Base-by-base conservation (phyloP, 2,329 filamentous ascomycete genomes). In the Stachybotrys elegans region DNA sequence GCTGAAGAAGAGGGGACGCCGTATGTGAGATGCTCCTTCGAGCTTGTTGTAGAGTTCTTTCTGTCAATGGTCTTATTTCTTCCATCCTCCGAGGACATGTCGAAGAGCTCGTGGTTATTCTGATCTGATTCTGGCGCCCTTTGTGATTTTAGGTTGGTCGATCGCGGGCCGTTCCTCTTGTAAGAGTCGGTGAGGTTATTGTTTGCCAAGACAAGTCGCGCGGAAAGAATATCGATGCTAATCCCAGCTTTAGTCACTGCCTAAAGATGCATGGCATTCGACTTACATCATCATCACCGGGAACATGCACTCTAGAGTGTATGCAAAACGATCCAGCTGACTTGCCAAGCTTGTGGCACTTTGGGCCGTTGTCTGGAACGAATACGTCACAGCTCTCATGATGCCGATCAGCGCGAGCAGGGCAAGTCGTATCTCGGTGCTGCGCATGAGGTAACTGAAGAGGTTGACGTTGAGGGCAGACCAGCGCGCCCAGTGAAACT, bases 221-320 rank as follows among this genome's bases (percentile, higher is more conserved):
- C 58, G 7, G 58, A 57, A 19, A 61, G 50, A 5, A 61, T 52
- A 27, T 61, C 58, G 22, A 61, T 59, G 27, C 58, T 47, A n/a
- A 25, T 25, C 27, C 16, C 14, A 31, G 35, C 6, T 27, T 6
- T 29, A 4, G 22, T 22, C 16, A 20, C n/a, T 16, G 13, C 19
- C 38, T n/a, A 17, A n/a, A 16, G 22, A 14, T 29, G 22, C 2
- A 31, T 37, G n/a, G 21, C 19, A 12, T 20, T 23, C 17, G 41
- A 55, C 61, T 50, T 46, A 65, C 62, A 59, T 60, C 54, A 68
- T 57, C 21, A 68, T 55, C 2, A 63, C 52, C 0, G 65, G 65
- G 35, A 68, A 68, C 2, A 66, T 34, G 40, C 65, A 67, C 45
- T 68, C 65, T 19, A 68, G 40, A 3, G 64, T 63, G 36, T 67